Percentiles rank a stretch among this genome's conserved stretches.
Evolutionary conservation across 495 filamentous ascomycete species (phyloP).

Genomic region (Neurospora terricola): DNA sequence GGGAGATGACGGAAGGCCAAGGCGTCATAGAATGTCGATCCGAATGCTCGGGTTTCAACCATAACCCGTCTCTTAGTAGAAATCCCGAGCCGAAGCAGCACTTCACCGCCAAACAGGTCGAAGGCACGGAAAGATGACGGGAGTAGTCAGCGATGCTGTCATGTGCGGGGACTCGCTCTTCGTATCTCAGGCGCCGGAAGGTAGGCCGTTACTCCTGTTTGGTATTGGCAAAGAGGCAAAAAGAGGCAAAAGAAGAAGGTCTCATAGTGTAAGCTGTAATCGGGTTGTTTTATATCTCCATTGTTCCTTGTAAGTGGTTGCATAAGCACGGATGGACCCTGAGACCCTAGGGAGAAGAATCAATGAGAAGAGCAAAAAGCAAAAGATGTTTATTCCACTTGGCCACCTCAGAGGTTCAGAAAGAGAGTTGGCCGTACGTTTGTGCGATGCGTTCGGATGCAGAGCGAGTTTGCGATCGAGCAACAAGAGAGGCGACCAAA

Average conservation of each 20-base stretch:
- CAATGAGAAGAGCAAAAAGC: background rate
- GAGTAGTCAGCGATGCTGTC: background rate
- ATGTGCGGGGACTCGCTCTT: background rate
- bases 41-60: background rate
- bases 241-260: background rate
- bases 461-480: background rate
- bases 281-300: background rate
- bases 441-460: background rate
- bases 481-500: background rate
- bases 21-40: background rate
- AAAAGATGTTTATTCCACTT: background rate
- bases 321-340: background rate
- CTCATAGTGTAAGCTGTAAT: background rate
- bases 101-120: background rate
- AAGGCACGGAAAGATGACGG: background rate
- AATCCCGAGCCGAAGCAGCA: background rate
- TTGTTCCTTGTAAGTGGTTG: background rate
- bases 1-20: background rate
- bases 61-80: background rate
- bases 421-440: background rate
- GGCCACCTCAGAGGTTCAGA: background rate
- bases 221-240: background rate
- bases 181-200: background rate
- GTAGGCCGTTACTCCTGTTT: background rate
- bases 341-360: background rate